A percentile compares a stretch with the other conserved stretches of the same genome.
phyloP scores from a whole-genome alignment of 495 filamentous ascomycete genomes.

The Aspergillus conjunctus region DNA sequence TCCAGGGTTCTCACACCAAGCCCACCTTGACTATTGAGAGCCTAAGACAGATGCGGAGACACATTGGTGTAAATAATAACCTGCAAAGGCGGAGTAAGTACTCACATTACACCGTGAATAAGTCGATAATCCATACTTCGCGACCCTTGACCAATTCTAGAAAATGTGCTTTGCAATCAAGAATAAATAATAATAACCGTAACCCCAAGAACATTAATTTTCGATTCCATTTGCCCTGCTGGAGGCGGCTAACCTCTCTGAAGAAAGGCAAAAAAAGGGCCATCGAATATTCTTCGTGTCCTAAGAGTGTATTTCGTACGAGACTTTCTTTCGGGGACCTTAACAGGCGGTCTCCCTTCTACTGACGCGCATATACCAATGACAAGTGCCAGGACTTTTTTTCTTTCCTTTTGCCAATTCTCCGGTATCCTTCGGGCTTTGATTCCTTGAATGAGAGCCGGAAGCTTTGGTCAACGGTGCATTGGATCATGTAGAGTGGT shows the following conservation, averaged over 20 bases:
- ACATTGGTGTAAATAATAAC: background rate
- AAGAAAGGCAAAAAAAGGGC: no score
- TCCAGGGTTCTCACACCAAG: background rate
- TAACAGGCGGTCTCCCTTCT: no score
- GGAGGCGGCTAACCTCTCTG: background rate
- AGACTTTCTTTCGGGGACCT: background rate
- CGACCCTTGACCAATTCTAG: background rate
- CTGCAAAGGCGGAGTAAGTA: conserved; percentile 6
- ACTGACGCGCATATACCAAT: background rate
- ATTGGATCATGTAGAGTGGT: background rate
- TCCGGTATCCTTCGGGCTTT: background rate
- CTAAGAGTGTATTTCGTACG: background rate
- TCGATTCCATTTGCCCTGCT: background rate
- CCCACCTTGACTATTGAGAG: conserved; percentile 10
- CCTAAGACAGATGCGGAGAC: background rate
- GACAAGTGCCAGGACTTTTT: background rate
- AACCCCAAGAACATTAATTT: background rate
- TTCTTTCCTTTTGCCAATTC: conserved; percentile 1
- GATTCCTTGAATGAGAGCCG: background rate
- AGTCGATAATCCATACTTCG: background rate
- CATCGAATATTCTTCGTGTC: no score
- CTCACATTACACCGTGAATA: conserved; percentile 5
- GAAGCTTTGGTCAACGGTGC: conserved; percentile 4
- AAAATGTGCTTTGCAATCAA: background rate
- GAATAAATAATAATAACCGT: background rate